Evolutionary conservation across 2,329 filamentous ascomycete genomes (phyloP).

Genomic region (Elsinoe necatrix): DNA sequence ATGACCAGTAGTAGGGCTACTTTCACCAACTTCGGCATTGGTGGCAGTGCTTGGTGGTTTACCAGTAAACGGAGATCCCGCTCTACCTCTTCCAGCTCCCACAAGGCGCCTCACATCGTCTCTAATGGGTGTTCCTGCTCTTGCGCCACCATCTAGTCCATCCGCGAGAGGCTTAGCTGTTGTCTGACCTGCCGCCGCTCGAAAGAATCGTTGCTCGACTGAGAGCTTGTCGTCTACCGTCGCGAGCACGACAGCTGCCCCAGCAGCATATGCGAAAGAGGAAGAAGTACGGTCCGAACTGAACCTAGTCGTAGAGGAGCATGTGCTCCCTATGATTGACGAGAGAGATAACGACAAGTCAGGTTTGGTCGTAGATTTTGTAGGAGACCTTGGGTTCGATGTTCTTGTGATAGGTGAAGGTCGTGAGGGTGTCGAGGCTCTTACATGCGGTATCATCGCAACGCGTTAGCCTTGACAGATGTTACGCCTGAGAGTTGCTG

Average conservation of each 20-base stretch:
- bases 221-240: slow-evolving; percentile 59
- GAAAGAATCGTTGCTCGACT: slow-evolving; percentile 76
- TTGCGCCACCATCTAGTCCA: background rate
- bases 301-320: slow-evolving; percentile 74
- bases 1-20: slow-evolving; percentile 57
- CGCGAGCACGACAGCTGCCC: slow-evolving; percentile 85
- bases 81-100: background rate
- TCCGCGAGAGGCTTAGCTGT: background rate
- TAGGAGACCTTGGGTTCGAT: slow-evolving; percentile 56
- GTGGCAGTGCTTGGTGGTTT: background rate
- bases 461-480: background rate
- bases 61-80: slow-evolving; percentile 4
- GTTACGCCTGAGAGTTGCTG: slow-evolving; percentile 19
- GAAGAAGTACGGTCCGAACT: slow-evolving; percentile 63
- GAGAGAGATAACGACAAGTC: slow-evolving; percentile 55
- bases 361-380: slow-evolving; percentile 38
- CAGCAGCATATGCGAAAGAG: slow-evolving; percentile 82
- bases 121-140: slow-evolving; percentile 3
- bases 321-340: slow-evolving; percentile 86
- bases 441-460: slow-evolving; percentile 35
- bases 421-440: slow-evolving; percentile 58
- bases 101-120: slow-evolving; percentile 3
- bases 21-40: slow-evolving; percentile 37
- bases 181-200: slow-evolving; percentile 44
- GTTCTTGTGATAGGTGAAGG: slow-evolving; percentile 54